Evolutionary conservation across 2,329 filamentous ascomycete genomes (phyloP), one percentile per base, ranked within the genome.

Genomic region (Ophiostoma perfectum): DNA sequence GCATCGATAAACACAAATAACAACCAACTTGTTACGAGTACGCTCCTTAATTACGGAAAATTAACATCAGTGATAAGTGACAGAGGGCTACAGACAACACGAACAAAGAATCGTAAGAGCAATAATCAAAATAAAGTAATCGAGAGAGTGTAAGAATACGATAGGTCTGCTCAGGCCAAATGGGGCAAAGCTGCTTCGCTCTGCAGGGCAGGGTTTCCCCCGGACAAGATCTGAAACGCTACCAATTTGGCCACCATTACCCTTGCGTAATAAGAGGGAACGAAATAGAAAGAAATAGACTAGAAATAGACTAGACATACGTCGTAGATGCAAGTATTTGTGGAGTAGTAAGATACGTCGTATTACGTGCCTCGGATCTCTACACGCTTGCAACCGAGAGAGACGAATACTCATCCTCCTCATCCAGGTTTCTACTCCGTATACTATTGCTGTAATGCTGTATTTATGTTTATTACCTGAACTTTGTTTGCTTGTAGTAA

Each of bases 221-320:
- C 67, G 60, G 65, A 62, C 62, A 66, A 36, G 52, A 66, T 67
- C 67, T 70, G 69, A 70, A 70, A 70, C 69, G 44, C 38, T 45
- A 36, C 69, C 67, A 70, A 70, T 69, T 70, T 70, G 62, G 67
- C 60, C 39, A 63, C 60, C 62, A 52, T 52, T 41, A 8, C 45
- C n/a, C 49, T 60, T 12, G 38, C 39, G 60, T 16, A 63, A 63
- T 63, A 62, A 36, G 16, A 67, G 55, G 55, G 27, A 27, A 27
- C 27, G 27, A 27, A 27, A 60, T 60, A 14, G 27, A 39, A 27
- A 27, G 49, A 18, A 2, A 55, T 18, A 11, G 49, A 4, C 49
- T 27, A 55, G 49, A n/a, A n/a, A n/a, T 55, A 4, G n/a, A 27
- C 27, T 27, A 27, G 27, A 27, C 27, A 27, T 27, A 27, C 27